Percentiles rank a stretch among this genome's conserved stretches.
phyloP scores from a whole-genome alignment of 139 green algal genomes.

The Edaphochlamys debaryana region DNA sequence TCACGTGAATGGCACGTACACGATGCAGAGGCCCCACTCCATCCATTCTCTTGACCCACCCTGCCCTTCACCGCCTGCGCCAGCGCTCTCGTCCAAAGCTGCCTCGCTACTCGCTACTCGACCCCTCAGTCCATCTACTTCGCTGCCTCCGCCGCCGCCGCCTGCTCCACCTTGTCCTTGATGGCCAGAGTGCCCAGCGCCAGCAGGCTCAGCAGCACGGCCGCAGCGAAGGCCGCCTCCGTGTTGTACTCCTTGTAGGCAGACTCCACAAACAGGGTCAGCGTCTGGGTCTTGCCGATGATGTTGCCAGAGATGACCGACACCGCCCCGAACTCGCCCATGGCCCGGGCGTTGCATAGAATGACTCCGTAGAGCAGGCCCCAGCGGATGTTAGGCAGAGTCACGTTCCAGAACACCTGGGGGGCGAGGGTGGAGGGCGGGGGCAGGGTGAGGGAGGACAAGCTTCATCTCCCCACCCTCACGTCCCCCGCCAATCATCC shows the following conservation, averaged over 20 bases:
- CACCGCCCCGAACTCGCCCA: slow-evolving; percentile 93
- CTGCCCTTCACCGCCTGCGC: too few relatives aligned
- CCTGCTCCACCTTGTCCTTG: slow-evolving; percentile 77
- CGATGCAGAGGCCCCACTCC: too few relatives aligned
- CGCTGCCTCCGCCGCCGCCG: slow-evolving; percentile 55
- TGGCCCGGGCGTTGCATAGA: slow-evolving; percentile 88
- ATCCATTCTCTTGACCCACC: too few relatives aligned
- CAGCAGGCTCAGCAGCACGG: slow-evolving; percentile 82
- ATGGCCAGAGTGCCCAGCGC: slow-evolving; percentile 84
- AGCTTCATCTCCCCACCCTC: too few relatives aligned
- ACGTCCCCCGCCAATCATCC: not conserved
- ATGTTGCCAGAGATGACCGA: slow-evolving; percentile 93
- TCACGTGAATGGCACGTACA: too few relatives aligned
- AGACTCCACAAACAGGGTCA: slow-evolving; percentile 90
- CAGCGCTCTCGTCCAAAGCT: too few relatives aligned
- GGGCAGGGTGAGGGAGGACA: not conserved
- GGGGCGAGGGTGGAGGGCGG: not conserved
- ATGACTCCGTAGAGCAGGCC: slow-evolving; percentile 91
- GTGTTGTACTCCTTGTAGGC: slow-evolving; percentile 91
- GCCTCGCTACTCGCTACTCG: too few relatives aligned
- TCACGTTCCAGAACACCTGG: slow-evolving; percentile 91
- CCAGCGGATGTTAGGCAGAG: slow-evolving; percentile 90
- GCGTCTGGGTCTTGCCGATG: slow-evolving; percentile 89
- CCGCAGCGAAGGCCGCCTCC: slow-evolving; percentile 81
- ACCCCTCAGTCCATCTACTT: too few relatives aligned